Conservation (phyloP, 352 stramenopile species). For the Pythium sp. region DNA sequence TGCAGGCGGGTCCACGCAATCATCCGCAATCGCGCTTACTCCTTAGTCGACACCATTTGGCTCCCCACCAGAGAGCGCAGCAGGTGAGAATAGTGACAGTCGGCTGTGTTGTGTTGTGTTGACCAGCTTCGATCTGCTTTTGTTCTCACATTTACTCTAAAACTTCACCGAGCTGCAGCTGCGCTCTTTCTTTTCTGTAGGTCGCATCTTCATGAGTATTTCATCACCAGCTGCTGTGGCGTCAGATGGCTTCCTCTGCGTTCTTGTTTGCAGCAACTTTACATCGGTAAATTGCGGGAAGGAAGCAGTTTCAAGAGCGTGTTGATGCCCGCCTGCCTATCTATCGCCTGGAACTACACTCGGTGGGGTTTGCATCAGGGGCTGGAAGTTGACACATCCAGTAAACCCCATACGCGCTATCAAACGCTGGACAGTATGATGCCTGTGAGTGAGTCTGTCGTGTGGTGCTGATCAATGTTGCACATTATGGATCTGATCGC, state of each 20-base stretch:
- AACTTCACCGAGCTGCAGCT: background rate
- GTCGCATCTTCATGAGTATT: background rate
- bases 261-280: background rate
- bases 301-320: background rate
- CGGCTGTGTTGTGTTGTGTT: background rate
- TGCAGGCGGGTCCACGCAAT: background rate
- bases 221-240: background rate
- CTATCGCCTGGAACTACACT: too few species aligned
- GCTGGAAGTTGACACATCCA: too few species aligned
- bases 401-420: too few species aligned
- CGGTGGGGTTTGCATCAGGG: too few species aligned
- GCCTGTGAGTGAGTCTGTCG: too few species aligned
- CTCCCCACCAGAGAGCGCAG: background rate
- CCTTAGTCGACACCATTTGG: background rate
- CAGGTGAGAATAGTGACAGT: background rate
- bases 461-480: too few species aligned
- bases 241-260: background rate
- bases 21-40: background rate
- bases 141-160: too few species aligned
- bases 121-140: background rate
- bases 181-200: too few species aligned
- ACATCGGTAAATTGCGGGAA: background rate
- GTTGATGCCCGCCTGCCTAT: background rate
- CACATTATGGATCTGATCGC: too few species aligned
- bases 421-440: too few species aligned